Base-by-base conservation (phyloP, 2,329 filamentous ascomycete genomes). In the Arthrobotrys pseudoclavata region DNA sequence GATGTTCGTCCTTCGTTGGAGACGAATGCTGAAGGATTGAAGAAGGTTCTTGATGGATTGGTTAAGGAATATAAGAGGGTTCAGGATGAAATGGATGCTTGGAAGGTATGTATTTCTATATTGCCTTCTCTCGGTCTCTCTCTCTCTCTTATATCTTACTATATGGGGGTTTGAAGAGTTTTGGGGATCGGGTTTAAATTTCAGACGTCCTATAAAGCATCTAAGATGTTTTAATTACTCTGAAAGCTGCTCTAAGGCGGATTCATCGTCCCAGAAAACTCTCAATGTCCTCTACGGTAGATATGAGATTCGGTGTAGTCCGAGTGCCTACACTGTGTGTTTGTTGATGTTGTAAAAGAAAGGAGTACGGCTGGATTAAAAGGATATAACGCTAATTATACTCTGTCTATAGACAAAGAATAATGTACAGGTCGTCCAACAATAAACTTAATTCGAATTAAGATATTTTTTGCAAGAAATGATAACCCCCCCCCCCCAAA, bases 21-120 rank as follows among this genome's bases (percentile, higher is more conserved):
- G 85, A 98, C 94, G 20, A 98, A 99, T 83, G 92, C 93, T 26
- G 95, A 98, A 79, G 95, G 96, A 1, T 84, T 99, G 83, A 96
- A 92, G 85, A 96, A 97, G 85, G 94, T 98, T 31, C 86, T 98
- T 69, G 94, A 97, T 79, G 95, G 97, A 83, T 86, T 99, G 79
- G 89, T 98, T 80, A 97, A 97, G 88, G 93, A 97, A 85, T 98
- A 98, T 87, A 97, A 97, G 86, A 86, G 87, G 34, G 97, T 97
- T 85, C 94, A 99, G 84, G 90, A 93, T 48, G 96, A 99, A 83
- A 89, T 99, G 87, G 95, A 99, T 84, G 94, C 91, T 84, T 99
- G 96, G 96, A 99, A 99, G 93, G 95, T 96, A 85, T 74, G 89
- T 83, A 42, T n/a, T 12, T 42, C 20, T 24, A 22, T 22, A 47